Percentiles rank a stretch among this genome's conserved stretches.
These are phyloP conservation scores for Dictyostelium purpureum DNA, from an alignment of 78 protist genomes.

Conservation along the genomic window DNA sequence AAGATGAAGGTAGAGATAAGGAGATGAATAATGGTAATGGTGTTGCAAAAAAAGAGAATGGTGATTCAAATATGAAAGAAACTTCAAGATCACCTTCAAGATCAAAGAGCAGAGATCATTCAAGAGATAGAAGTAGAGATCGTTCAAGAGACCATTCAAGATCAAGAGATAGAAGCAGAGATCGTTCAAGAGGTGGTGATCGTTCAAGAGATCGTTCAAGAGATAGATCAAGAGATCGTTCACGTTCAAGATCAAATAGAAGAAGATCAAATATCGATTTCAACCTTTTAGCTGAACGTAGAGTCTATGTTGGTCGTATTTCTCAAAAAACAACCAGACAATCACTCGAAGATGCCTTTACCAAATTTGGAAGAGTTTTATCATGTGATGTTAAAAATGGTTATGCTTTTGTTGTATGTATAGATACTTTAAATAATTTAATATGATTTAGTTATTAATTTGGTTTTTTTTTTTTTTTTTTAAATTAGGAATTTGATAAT, in stretches of 20 bases:
- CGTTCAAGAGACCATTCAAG: not conserved
- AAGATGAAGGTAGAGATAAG: not conserved
- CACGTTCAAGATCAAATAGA: conserved; percentile 4
- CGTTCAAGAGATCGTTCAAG: not conserved
- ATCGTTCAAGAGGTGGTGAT: not conserved
- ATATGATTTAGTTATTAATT: not conserved
- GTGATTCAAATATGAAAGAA: not conserved
- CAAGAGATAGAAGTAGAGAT: not conserved
- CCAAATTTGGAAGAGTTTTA: conserved; percentile 47
- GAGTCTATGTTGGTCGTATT: conserved; percentile 48
- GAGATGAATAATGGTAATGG: not conserved
- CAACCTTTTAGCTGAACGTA: conserved; percentile 20
- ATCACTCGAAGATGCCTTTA: not conserved
- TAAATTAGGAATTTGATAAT: conserved; percentile 60
- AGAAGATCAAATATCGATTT: not conserved
- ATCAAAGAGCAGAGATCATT: not conserved
- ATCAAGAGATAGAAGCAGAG: not conserved
- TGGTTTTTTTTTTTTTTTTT: not conserved
- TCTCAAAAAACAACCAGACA: not conserved
- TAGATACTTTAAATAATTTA: not conserved
- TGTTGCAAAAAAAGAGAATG: not conserved
- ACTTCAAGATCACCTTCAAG: conserved; percentile 5
- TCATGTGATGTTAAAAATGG: conserved; percentile 35
- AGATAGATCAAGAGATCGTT: not conserved
- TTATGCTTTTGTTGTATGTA: conserved; percentile 74